Conservation (phyloP, 2,329 filamentous ascomycete species). For the Colletotrichum chrysophilum region DNA sequence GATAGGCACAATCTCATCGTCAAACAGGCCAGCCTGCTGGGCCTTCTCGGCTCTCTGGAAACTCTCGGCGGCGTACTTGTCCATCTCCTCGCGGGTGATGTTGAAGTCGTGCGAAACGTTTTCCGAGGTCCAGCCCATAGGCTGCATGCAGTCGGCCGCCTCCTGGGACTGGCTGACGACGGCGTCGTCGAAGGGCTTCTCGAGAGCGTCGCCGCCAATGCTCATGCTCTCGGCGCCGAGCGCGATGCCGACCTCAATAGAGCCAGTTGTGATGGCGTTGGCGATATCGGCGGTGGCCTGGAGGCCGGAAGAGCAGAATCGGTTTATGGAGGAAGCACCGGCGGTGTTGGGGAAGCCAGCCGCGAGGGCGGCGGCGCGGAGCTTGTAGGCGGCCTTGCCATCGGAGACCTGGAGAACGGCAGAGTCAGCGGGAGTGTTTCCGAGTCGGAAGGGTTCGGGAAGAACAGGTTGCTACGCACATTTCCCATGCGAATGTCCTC, state of each 20-base stretch:
- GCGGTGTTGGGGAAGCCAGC: conserved; percentile 94
- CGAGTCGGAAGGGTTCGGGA: background rate
- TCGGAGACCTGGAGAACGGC: conserved; percentile 70
- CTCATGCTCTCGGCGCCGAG: conserved; percentile 92
- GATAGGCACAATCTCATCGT: conserved; percentile 94
- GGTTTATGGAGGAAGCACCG: conserved; percentile 82
- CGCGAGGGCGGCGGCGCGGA: conserved; percentile 85
- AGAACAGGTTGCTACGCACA: conserved; percentile 54
- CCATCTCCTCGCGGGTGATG: conserved; percentile 80
- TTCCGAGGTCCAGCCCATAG: conserved; percentile 98
- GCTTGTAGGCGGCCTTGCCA: conserved; percentile 85
- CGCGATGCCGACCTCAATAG: conserved; percentile 87
- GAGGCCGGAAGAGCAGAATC: conserved; percentile 96
- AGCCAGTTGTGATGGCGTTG: conserved; percentile 79
- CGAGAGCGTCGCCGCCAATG: conserved; percentile 70
- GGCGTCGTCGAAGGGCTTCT: conserved; percentile 77
- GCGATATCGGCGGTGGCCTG: conserved; percentile 96
- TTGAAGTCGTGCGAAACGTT: conserved; percentile 93
- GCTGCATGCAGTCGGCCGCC: conserved; percentile 83
- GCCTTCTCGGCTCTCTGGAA: conserved; percentile 87
- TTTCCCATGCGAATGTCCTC: conserved; percentile 95
- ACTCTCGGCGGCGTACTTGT: conserved; percentile 84
- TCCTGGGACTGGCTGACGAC: conserved; percentile 77
- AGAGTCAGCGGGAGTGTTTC: background rate
- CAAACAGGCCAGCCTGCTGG: conserved; percentile 89